Percentiles rank a stretch among this genome's conserved stretches.
phyloP scores from a whole-genome alignment of 805 yeast genomes.

The Metschnikowia santaceciliae region DNA sequence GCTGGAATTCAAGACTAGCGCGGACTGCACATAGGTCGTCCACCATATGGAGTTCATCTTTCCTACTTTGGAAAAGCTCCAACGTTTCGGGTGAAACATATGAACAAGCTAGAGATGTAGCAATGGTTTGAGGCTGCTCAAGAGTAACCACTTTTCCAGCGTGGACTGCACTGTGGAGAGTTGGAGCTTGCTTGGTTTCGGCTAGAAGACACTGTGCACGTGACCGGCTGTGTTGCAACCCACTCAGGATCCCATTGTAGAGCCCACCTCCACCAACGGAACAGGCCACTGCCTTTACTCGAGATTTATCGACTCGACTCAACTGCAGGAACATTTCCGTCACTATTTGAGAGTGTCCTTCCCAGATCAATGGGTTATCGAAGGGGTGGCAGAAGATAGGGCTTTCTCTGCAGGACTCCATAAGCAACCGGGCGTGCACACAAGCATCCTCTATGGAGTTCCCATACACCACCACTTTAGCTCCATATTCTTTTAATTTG shows the following conservation, averaged over 20 bases:
- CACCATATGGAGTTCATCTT: slow-evolving; percentile 21
- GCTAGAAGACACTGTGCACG: slow-evolving; percentile 38
- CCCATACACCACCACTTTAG: slow-evolving; percentile 47
- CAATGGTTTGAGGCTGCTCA: slow-evolving; percentile 49
- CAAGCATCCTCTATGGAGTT: slow-evolving; percentile 50
- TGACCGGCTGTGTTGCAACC: slow-evolving; percentile 25
- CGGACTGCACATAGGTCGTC: slow-evolving; percentile 54
- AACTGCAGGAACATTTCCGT: slow-evolving; percentile 36
- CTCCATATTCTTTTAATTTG: slow-evolving; percentile 46
- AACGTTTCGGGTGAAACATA: slow-evolving; percentile 50
- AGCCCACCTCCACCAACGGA: slow-evolving; percentile 60
- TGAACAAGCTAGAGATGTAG: slow-evolving; percentile 62
- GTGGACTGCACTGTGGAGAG: slow-evolving; percentile 48
- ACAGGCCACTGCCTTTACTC: slow-evolving; percentile 46
- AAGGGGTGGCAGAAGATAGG: slow-evolving; percentile 54
- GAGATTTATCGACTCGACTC: slow-evolving; percentile 13
- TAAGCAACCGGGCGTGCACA: slow-evolving; percentile 30
- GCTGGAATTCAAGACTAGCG: slow-evolving; percentile 48
- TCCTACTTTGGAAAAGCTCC: slow-evolving; percentile 19
- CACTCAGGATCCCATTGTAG: slow-evolving; percentile 48
- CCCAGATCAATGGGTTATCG: slow-evolving; percentile 49
- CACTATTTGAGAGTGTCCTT: slow-evolving; percentile 44
- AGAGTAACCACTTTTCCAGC: slow-evolving; percentile 43
- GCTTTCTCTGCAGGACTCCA: slow-evolving; percentile 17
- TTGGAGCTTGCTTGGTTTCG: slow-evolving; percentile 63